Evolutionary conservation across 257 asterid genomes (phyloP).

Genomic region (Osmanthus fragrans): DNA sequence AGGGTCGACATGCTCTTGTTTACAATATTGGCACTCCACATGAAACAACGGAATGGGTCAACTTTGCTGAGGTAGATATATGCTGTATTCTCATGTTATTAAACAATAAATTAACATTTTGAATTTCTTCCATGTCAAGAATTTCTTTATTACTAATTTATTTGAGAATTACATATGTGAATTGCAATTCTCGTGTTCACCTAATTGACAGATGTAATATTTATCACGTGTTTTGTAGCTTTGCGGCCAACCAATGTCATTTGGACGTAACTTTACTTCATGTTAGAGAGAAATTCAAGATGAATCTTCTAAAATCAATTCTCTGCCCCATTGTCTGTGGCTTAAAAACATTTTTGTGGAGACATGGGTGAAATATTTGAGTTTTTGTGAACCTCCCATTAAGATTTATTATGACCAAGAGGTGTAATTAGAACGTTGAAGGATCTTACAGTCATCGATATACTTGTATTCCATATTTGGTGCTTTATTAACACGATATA

Average conservation of each 20-base stretch:
- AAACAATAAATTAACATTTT: background rate
- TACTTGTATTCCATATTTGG: no score
- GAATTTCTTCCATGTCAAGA: background rate
- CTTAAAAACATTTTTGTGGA: no score
- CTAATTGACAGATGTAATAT: conserved; percentile 16
- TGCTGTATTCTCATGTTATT: conserved; percentile 19
- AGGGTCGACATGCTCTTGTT: conserved; percentile 77
- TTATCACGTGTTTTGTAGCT: background rate
- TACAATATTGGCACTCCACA: conserved; percentile 55
- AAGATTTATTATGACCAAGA: no score
- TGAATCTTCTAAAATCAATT: no score
- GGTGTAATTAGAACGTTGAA: no score
- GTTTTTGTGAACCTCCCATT: no score
- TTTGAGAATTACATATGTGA: conserved; percentile 1
- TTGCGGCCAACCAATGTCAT: background rate
- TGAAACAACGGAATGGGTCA: conserved; percentile 78
- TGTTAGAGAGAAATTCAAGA: background rate
- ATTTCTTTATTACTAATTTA: conserved; percentile 9
- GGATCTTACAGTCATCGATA: no score
- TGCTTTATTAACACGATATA: no score
- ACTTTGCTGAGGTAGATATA: conserved; percentile 58
- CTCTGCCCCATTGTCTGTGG: no score
- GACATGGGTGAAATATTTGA: no score
- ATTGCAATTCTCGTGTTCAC: conserved; percentile 12
- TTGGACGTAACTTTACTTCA: background rate